phyloP scores from a whole-genome alignment of 2,329 filamentous ascomycete genomes.

The Leptographium wingfieldii region DNA sequence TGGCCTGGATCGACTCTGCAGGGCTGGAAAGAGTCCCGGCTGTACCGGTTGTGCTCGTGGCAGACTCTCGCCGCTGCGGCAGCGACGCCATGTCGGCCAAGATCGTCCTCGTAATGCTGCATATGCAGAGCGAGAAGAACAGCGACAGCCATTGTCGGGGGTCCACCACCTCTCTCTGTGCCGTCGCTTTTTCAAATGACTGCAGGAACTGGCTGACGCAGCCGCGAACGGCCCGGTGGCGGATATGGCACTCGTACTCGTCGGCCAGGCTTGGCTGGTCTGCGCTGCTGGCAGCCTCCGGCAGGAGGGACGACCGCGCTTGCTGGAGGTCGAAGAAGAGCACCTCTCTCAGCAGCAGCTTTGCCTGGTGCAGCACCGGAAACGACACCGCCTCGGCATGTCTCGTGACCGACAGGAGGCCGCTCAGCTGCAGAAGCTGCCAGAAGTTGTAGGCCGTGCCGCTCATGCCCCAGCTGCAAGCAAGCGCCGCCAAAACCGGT shows the following conservation, averaged over 20 bases:
- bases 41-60: not conserved
- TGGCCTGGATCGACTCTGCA: constrained; percentile 26
- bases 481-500: constrained; percentile 36
- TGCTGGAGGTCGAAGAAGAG: constrained; percentile 42
- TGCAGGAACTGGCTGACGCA: constrained; percentile 40
- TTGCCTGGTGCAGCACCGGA: constrained; percentile 40
- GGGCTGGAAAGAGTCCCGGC: no score
- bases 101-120: constrained; percentile 41
- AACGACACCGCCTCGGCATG: constrained; percentile 34
- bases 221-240: constrained; percentile 34
- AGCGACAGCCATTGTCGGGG: constrained; percentile 36
- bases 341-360: constrained; percentile 41
- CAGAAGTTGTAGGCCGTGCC: constrained; percentile 38
- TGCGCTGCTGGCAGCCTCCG: constrained; percentile 20
- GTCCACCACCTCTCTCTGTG: constrained; percentile 24
- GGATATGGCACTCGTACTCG: constrained; percentile 33
- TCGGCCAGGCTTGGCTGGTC: constrained; percentile 22
- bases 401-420: constrained; percentile 34
- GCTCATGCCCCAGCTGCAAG: constrained; percentile 37
- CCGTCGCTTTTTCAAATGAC: constrained; percentile 34
- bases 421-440: constrained; percentile 37
- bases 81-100: constrained; percentile 31
- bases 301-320: constrained; percentile 30
- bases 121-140: constrained; percentile 45
- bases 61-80: constrained; percentile 12